Evolutionary conservation across 2,329 filamentous ascomycete genomes (phyloP).

Genomic region (Aspergillus eucalypticola): DNA sequence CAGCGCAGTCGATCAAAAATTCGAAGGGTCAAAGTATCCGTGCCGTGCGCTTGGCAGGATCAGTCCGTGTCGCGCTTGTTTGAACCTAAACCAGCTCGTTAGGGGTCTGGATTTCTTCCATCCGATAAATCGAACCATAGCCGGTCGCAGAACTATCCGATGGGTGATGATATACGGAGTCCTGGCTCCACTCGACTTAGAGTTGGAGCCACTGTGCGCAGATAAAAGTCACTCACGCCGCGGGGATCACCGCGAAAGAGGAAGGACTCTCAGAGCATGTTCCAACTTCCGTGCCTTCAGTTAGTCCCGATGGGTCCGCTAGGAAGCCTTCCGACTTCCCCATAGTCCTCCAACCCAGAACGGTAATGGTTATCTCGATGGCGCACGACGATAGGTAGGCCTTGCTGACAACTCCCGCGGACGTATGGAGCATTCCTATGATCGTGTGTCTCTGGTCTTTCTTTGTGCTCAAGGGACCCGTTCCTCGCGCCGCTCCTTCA

Average conservation of each 20-base stretch:
- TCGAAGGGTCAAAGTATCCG: neutral
- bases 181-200: neutral
- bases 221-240: neutral
- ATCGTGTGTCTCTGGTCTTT: neutral
- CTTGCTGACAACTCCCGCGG: neutral
- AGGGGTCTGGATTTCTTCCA: neutral
- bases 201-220: neutral
- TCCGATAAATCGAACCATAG: neutral
- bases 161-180: too few species aligned
- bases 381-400: neutral
- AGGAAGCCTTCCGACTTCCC: conserved; percentile 2
- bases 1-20: too few species aligned
- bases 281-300: neutral
- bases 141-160: neutral
- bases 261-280: neutral
- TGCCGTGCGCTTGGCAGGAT: neutral
- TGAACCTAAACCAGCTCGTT: neutral
- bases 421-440: neutral
- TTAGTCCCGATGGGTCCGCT: neutral
- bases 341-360: conserved; percentile 1
- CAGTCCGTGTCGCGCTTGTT: neutral
- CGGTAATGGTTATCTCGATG: neutral
- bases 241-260: neutral
- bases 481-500: neutral
- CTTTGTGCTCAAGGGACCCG: neutral